Percentiles rank a stretch among this genome's conserved stretches.
These are phyloP conservation scores for Bathelium albidoporum DNA, from an alignment of 495 filamentous ascomycete species.

Conservation along the genomic window DNA sequence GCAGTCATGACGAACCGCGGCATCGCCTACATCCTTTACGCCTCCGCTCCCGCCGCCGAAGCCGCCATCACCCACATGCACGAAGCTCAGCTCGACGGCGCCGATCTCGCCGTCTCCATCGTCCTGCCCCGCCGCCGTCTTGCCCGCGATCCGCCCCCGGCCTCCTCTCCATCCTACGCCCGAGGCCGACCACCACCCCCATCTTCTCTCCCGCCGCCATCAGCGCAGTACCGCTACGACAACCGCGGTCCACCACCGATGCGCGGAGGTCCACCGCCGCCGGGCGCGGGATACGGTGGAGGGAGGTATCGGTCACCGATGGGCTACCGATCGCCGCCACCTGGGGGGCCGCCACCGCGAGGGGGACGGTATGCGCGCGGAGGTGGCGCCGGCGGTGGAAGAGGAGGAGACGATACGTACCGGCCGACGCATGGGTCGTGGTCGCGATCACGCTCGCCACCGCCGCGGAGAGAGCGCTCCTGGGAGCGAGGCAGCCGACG, in stretches of 20 bases:
- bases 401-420: too few species aligned
- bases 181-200: constrained; percentile 11
- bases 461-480: constrained; percentile 11
- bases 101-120: constrained; percentile 81
- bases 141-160: constrained; percentile 30
- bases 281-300: constrained; percentile 19
- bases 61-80: constrained; percentile 94
- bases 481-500: constrained; percentile 24
- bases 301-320: constrained; percentile 19
- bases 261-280: constrained; percentile 9
- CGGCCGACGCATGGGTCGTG: constrained; percentile 20
- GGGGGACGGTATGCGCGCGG: constrained; percentile 32
- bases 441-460: constrained; percentile 23
- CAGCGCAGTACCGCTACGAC: neutral
- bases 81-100: constrained; percentile 88
- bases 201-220: constrained; percentile 11
- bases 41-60: constrained; percentile 67
- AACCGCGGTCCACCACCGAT: neutral
- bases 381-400: constrained; percentile 32
- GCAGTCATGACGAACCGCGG: constrained; percentile 83
- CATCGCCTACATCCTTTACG: constrained; percentile 86
- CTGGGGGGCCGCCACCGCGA: constrained; percentile 29
- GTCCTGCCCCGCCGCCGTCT: constrained; percentile 67
- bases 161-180: too few species aligned
- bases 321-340: too few species aligned